Evolutionary conservation across 2,329 filamentous ascomycete species (phyloP).

Genomic region (Hypoxylon sp.): DNA sequence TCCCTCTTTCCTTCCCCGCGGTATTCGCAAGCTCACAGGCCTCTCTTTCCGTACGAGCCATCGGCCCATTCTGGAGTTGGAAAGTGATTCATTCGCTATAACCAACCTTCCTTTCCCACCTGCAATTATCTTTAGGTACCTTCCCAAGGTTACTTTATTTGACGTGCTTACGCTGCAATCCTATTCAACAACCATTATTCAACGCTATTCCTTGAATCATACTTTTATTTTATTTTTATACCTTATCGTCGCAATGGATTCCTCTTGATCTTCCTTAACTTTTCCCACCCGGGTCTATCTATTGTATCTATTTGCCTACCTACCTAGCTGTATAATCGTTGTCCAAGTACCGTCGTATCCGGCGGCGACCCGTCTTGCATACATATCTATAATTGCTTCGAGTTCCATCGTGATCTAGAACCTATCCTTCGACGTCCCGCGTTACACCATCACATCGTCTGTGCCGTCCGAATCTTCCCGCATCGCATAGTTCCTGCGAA

Average conservation of each 20-base stretch:
- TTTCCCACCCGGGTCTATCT: conserved; percentile 3
- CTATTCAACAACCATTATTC: too few relatives aligned
- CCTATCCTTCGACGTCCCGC: conserved; percentile 5
- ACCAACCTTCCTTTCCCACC: not conserved
- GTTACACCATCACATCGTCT: conserved; percentile 22
- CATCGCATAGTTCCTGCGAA: not conserved
- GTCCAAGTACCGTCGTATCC: conserved; percentile 17
- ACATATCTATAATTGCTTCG: conserved; percentile 12
- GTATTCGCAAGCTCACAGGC: not conserved
- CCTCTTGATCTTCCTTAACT: conserved; percentile 11
- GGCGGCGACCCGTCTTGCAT: conserved; percentile 16
- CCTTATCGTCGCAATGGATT: conserved; percentile 20
- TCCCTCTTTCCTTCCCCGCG: conserved; percentile 14
- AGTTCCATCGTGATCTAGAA: conserved; percentile 13
- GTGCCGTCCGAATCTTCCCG: conserved; percentile 28
- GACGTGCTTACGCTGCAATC: too few relatives aligned
- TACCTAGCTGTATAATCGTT: too few relatives aligned
- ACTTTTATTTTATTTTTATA: not conserved
- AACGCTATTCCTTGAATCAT: too few relatives aligned
- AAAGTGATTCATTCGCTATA: conserved; percentile 2
- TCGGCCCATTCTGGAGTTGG: conserved; percentile 6
- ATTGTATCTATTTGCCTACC: too few relatives aligned
- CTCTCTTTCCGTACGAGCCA: too few relatives aligned
- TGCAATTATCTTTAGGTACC: too few relatives aligned
- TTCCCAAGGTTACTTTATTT: too few relatives aligned